phyloP scores from a whole-genome alignment of 78 protist genomes.

The Polysphondylium violaceum region DNA sequence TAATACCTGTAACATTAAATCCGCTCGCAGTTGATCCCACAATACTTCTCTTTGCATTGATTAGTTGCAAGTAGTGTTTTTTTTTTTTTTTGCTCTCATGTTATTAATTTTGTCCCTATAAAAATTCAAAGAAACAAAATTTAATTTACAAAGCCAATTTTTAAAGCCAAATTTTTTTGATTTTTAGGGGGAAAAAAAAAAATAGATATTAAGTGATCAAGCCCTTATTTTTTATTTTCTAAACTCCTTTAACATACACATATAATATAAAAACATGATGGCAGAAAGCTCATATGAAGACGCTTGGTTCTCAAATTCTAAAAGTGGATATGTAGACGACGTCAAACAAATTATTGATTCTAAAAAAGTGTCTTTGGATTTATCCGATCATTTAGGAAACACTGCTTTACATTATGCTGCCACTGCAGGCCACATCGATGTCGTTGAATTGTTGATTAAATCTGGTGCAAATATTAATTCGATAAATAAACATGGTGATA shows the following conservation, averaged over 20 bases:
- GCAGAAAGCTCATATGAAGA: slow-evolving; percentile 45
- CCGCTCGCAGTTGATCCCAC: too few species aligned
- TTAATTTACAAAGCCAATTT: too few species aligned
- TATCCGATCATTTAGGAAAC: slow-evolving; percentile 60
- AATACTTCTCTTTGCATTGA: too few species aligned
- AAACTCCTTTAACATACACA: not conserved
- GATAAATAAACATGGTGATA: slow-evolving; percentile 62
- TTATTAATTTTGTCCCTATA: too few species aligned
- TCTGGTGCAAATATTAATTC: slow-evolving; percentile 53
- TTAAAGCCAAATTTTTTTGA: too few species aligned
- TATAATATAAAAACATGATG: not conserved
- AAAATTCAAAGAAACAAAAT: too few species aligned
- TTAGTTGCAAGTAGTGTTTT: too few species aligned
- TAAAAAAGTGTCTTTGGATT: slow-evolving; percentile 31
- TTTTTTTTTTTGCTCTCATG: too few species aligned
- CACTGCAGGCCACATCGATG: slow-evolving; percentile 55
- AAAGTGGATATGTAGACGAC: slow-evolving; percentile 25
- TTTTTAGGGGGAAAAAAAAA: too few species aligned
- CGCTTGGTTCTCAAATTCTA: slow-evolving; percentile 62
- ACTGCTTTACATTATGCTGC: slow-evolving; percentile 79
- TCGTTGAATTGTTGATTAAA: slow-evolving; percentile 28
- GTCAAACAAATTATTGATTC: not conserved
- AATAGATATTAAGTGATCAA: too few species aligned
- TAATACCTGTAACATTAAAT: too few species aligned
- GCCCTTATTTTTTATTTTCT: not conserved